Evolutionary conservation across 129 eudicot species (phyloP).

Genomic region (Sambucus nigra): DNA sequence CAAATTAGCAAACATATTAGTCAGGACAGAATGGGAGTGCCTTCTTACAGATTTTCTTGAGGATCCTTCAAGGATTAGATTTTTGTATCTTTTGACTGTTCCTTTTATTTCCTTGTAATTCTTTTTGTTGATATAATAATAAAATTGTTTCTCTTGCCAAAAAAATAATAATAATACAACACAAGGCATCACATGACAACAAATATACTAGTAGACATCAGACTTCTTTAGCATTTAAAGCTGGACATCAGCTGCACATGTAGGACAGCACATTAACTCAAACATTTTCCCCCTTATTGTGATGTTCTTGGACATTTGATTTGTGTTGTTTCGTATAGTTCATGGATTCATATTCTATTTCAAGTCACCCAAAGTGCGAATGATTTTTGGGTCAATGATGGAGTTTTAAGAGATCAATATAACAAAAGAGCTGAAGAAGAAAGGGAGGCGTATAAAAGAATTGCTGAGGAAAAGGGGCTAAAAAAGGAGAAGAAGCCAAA

Average conservation of each 20-base stretch:
- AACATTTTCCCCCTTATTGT: conserved; percentile 6
- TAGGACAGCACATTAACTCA: conserved; percentile 5
- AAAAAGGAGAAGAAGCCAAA: conserved; percentile 1
- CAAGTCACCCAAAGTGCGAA: not conserved
- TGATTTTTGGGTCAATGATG: not conserved
- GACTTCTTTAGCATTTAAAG: too few relatives aligned
- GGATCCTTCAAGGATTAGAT: too few relatives aligned
- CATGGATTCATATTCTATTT: conserved; percentile 5
- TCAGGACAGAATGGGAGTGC: too few relatives aligned
- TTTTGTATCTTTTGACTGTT: too few relatives aligned
- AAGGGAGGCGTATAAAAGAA: conserved; percentile 5
- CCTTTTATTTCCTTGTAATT: too few relatives aligned
- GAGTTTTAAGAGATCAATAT: not conserved
- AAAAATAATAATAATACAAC: too few relatives aligned
- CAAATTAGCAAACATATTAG: too few relatives aligned
- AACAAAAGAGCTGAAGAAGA: not conserved
- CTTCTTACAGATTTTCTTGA: too few relatives aligned
- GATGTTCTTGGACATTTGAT: conserved; percentile 5
- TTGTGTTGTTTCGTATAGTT: conserved; percentile 2
- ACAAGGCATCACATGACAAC: too few relatives aligned
- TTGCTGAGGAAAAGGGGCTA: conserved; percentile 5
- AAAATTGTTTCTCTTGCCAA: too few relatives aligned
- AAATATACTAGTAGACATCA: too few relatives aligned
- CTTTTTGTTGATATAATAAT: too few relatives aligned
- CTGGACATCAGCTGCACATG: conserved; percentile 6